Evolutionary conservation across 1,139 yeast species (phyloP), one percentile per base, ranked within the genome.

Genomic region (Suhomyces kunorum): DNA sequence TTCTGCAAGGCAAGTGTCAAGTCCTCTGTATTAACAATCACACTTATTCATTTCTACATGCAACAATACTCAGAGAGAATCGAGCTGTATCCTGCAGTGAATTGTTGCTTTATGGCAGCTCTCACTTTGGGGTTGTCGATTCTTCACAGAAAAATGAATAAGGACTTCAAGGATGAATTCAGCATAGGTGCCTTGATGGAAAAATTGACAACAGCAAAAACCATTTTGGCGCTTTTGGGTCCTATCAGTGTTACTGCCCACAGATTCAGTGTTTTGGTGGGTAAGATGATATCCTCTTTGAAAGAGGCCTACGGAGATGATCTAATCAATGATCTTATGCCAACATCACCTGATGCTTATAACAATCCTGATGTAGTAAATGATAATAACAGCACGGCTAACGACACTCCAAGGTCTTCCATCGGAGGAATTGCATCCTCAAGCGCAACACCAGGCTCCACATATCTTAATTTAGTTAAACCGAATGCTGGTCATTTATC

Each of bases 1-100:
- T 64, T 59, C 40, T 62, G 63, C 44, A 60, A 62, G 12, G 63
- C 71, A 1, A 66, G 73, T 46, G 62, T 65, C 31, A 68, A 65
- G 40, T 56, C 71, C 2, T 60, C 72, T 5, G 49, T 66, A n/a
- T 52, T 68, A 25, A 56, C 63, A n/a, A 60, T 66, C 23, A 61
- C 63, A 36, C 48, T 68, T 26, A 59, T 63, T 31, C 61, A 63
- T 31, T 48, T 40, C 32, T 49, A 49, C 36, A 46, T 47, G 42
- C 44, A 48, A 31, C 50, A 48, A 34, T 48, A 46, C 35, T 28
- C 47, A 6, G 49, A 41, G 13, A 45, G 53, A 37, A 44, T 46
- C 5, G 53, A 49, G 26, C 47, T 43, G 47, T 49, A 49, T 28
- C 50, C 53, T 4, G 47, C 50, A 5, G 49, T 49, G 12, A 49